Percentiles rank a stretch among this genome's conserved stretches.
Evolutionary conservation across 306 rosid genomes (phyloP).

Genomic region (Medicago arabica): DNA sequence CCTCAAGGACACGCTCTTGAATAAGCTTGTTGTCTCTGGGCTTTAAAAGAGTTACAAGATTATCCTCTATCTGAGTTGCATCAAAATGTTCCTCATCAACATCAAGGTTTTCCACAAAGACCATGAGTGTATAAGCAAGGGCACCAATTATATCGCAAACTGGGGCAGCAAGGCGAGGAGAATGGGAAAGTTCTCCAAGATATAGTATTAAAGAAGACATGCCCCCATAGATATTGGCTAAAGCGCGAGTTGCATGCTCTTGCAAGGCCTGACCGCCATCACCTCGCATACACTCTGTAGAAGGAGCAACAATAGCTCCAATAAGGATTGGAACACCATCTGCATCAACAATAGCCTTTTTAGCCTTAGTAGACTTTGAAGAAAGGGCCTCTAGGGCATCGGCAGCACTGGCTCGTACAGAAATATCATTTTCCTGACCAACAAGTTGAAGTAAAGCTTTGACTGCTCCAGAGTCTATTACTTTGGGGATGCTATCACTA

Average conservation of each 20-base stretch:
- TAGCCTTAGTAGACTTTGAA: conserved; percentile 75
- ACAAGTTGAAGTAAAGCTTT: conserved; percentile 81
- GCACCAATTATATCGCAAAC: conserved; percentile 96
- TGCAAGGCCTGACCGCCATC: conserved; percentile 77
- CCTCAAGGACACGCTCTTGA: conserved; percentile 96
- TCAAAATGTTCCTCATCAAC: conserved; percentile 62
- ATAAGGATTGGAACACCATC: conserved; percentile 84
- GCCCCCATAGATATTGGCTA: conserved; percentile 94
- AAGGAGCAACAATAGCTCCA: conserved; percentile 96
- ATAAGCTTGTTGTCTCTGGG: conserved; percentile 75
- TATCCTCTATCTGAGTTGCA: conserved; percentile 77
- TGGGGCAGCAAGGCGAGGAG: conserved; percentile 76
- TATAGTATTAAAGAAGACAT: conserved; percentile 80
- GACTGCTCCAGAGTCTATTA: conserved; percentile 92
- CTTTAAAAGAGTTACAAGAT: conserved; percentile 78
- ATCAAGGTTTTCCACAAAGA: conserved; percentile 67
- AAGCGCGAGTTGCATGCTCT: conserved; percentile 81
- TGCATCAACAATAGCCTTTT: conserved; percentile 74
- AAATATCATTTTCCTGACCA: conserved; percentile 75
- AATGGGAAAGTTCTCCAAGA: conserved; percentile 90
- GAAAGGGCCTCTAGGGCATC: conserved; percentile 96
- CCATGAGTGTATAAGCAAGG: conserved; percentile 90
- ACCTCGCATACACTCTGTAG: conserved; percentile 93
- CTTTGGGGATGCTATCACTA: conserved; percentile 92
- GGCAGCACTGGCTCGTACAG: conserved; percentile 98